These are phyloP conservation scores for Jatropha podagrica DNA, from an alignment of 441 rosid species.

Conservation along the genomic window DNA sequence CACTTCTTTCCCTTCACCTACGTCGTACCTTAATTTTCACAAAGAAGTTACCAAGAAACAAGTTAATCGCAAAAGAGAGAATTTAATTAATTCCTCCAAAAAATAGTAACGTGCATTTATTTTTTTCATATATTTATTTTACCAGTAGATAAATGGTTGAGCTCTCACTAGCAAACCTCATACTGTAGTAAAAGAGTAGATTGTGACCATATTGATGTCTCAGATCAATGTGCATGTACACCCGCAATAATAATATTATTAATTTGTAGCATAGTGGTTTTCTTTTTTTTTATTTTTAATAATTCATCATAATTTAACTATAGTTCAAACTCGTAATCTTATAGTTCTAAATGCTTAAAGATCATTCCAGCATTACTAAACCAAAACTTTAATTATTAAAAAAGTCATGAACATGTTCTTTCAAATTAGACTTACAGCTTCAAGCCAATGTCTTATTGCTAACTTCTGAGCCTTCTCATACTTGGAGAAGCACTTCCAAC, in stretches of 20 bases:
- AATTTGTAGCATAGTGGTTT: too few relatives aligned
- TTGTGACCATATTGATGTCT: constrained; percentile 59
- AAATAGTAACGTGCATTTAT: too few relatives aligned
- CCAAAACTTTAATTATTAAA: too few relatives aligned
- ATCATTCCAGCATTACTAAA: too few relatives aligned
- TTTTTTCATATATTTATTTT: not conserved
- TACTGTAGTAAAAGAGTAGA: constrained; percentile 46
- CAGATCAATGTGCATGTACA: constrained; percentile 41
- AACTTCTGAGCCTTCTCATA: constrained; percentile 41
- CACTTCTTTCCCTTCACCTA: constrained; percentile 45
- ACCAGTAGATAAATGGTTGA: constrained; percentile 61
- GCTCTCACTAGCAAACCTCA: constrained; percentile 50
- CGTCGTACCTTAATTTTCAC: constrained; percentile 38
- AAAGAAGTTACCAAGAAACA: not conserved
- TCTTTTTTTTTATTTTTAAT: too few relatives aligned
- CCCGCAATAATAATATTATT: too few relatives aligned
- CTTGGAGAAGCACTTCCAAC: constrained; percentile 42
- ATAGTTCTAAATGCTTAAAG: too few relatives aligned
- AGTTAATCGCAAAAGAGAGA: not conserved
- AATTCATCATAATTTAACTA: too few relatives aligned
- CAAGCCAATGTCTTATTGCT: constrained; percentile 43
- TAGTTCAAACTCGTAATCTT: too few relatives aligned
- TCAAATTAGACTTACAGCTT: constrained; percentile 33
- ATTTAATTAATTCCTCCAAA: not conserved
- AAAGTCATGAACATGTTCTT: not conserved